Evolutionary conservation across 2,329 filamentous ascomycete genomes (phyloP).

Genomic region (Alternaria sp.): DNA sequence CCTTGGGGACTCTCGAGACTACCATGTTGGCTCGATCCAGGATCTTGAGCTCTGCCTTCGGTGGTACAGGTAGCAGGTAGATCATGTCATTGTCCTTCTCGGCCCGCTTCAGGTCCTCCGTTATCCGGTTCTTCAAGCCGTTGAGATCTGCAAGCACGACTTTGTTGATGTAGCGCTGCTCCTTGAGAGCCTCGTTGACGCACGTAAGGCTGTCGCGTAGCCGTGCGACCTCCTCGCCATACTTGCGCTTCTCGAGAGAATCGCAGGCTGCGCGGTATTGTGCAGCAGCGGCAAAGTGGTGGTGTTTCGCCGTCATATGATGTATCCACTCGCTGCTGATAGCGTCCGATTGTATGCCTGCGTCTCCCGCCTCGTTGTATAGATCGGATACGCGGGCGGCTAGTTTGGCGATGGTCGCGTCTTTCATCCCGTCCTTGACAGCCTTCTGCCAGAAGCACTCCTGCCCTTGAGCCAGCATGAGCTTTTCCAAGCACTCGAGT

Average conservation of each 20-base stretch:
- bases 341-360: conserved; percentile 84
- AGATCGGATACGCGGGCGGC: conserved; percentile 91
- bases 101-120: conserved; percentile 87
- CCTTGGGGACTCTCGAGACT: conserved; percentile 74
- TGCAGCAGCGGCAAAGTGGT: conserved; percentile 94
- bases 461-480: conserved; percentile 90
- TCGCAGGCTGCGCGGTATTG: conserved; percentile 92
- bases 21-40: conserved; percentile 93
- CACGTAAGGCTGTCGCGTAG: conserved; percentile 82
- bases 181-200: conserved; percentile 84
- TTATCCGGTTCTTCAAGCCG: conserved; percentile 79
- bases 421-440: conserved; percentile 91
- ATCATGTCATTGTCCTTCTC: conserved; percentile 98
- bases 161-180: conserved; percentile 81
- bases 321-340: conserved; percentile 97
- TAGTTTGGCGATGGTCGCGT: conserved; percentile 88
- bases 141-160: conserved; percentile 82
- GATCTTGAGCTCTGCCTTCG: conserved; percentile 84
- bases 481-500: conserved; percentile 79
- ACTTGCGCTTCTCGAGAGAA: conserved; percentile 89
- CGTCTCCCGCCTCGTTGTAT: conserved; percentile 83
- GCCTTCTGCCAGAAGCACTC: conserved; percentile 99
- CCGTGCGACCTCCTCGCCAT: conserved; percentile 92
- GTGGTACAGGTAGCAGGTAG: conserved; percentile 84
- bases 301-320: conserved; percentile 94